Evolutionary conservation across 129 eudicot species (phyloP).

Genomic region (Centrapalus pauciflorus): DNA sequence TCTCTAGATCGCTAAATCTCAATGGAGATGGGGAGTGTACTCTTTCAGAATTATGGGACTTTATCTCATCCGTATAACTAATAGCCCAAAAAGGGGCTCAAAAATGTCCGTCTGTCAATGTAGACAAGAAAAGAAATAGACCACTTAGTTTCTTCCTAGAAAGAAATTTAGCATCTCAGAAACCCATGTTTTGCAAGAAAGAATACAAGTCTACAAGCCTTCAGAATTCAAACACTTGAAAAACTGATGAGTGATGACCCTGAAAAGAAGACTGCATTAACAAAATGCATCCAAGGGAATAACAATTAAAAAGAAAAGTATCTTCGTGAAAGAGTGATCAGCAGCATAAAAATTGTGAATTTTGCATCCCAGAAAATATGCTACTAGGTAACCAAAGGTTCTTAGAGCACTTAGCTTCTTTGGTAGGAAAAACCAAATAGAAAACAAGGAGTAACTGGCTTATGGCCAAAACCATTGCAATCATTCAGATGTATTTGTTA

Average conservation of each 20-base stretch:
- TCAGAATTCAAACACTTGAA: conserved; percentile 52
- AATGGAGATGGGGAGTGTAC: conserved; percentile 40
- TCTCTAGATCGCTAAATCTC: conserved; percentile 39
- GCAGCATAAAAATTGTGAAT: conserved; percentile 46
- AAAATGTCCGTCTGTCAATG: conserved; percentile 25
- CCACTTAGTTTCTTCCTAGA: conserved; percentile 29
- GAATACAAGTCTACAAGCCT: conserved; percentile 57
- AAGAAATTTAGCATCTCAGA: conserved; percentile 23
- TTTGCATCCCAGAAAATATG: conserved; percentile 51
- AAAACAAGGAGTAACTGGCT: conserved; percentile 17
- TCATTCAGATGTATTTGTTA: not conserved
- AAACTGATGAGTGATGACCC: conserved; percentile 36
- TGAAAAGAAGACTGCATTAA: conserved; percentile 1
- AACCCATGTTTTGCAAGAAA: conserved; percentile 23
- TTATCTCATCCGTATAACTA: conserved; percentile 41
- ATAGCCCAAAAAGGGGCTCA: conserved; percentile 38
- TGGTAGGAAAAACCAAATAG: conserved; percentile 40
- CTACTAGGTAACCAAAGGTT: conserved; percentile 40
- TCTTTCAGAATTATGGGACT: conserved; percentile 59
- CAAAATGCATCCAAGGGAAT: conserved; percentile 30
- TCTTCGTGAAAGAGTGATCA: conserved; percentile 19
- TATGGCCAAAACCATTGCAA: conserved; percentile 21
- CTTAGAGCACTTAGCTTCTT: conserved; percentile 37
- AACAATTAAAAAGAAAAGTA: conserved; percentile 38
- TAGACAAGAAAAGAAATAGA: conserved; percentile 22